Conservation (phyloP, 352 stramenopile species). For the Stephanocyclus meneghinianus region DNA sequence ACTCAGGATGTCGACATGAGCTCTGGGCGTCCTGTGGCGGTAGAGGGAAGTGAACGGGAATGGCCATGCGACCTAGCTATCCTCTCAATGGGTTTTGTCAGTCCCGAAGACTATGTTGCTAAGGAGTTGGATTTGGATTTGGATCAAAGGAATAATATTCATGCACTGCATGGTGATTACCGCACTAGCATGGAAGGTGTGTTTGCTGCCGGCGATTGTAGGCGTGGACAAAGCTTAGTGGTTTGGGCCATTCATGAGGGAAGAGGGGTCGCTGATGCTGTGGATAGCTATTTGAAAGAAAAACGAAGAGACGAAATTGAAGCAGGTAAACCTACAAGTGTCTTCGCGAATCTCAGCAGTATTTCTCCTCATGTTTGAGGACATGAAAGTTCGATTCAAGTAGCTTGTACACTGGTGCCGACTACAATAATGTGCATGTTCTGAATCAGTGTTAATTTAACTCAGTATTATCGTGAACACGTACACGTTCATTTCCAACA, state of each 20-base stretch:
- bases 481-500: too few relatives aligned
- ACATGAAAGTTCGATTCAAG: not conserved
- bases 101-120: conserved; percentile 90
- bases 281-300: conserved; percentile 82
- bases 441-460: too few relatives aligned
- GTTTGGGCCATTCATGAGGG: conserved; percentile 98
- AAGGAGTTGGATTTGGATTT: conserved; percentile 89
- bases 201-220: conserved; percentile 96
- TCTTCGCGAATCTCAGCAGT: conserved; percentile 82
- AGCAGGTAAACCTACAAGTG: conserved; percentile 45
- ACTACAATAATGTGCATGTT: too few relatives aligned
- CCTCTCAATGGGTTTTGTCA: conserved; percentile 96
- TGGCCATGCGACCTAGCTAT: conserved; percentile 93
- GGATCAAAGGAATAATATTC: conserved; percentile 93
- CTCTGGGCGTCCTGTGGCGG: conserved; percentile 73
- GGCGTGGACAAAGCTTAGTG: conserved; percentile 94
- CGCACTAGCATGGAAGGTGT: conserved; percentile 92
- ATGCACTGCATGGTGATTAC: conserved; percentile 91
- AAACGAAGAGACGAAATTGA: conserved; percentile 63
- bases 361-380: conserved; percentile 64
- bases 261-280: conserved; percentile 87
- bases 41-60: conserved; percentile 90
- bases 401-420: too few relatives aligned
- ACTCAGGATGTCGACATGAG: conserved; percentile 86
- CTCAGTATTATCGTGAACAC: too few relatives aligned